A percentile compares a stretch with the other conserved stretches of the same genome.
Evolutionary conservation across 2,329 filamentous ascomycete genomes (phyloP).

Genomic region (Venturiaceae sp.): DNA sequence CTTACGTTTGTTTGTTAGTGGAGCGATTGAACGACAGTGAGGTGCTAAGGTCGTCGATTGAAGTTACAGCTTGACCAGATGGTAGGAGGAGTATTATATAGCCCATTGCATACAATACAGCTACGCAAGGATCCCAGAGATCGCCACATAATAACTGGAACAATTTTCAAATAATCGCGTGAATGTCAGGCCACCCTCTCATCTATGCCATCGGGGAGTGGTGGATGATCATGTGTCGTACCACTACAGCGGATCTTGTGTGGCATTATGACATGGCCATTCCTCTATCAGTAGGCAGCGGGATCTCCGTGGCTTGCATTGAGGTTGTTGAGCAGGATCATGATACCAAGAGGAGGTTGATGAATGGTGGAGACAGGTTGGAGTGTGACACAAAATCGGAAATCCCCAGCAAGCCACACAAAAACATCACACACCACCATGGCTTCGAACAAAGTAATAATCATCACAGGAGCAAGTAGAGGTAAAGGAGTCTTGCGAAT

Average conservation of each 20-base stretch:
- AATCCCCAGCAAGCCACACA: background rate
- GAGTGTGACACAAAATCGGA: background rate
- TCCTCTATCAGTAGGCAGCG: background rate
- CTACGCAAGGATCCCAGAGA: background rate
- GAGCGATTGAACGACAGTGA: background rate
- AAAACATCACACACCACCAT: background rate
- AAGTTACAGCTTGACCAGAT: background rate
- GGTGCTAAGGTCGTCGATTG: background rate
- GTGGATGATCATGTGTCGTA: background rate
- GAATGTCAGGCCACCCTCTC: background rate
- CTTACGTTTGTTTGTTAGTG: background rate
- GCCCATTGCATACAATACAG: background rate
- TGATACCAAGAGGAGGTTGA: background rate
- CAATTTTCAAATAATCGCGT: background rate
- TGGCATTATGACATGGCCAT: background rate
- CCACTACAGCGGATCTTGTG: background rate
- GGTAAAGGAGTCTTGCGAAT: constrained; percentile 31
- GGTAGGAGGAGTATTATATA: background rate
- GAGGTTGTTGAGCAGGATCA: background rate
- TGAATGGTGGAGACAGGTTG: background rate
- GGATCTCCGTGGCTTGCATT: background rate
- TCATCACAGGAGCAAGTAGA: constrained; percentile 53
- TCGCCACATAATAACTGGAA: background rate
- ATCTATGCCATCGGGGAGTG: background rate
- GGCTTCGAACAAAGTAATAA: constrained; percentile 30